Evolutionary conservation across 441 rosid genomes (phyloP).

Genomic region (Gossypium aridum): DNA sequence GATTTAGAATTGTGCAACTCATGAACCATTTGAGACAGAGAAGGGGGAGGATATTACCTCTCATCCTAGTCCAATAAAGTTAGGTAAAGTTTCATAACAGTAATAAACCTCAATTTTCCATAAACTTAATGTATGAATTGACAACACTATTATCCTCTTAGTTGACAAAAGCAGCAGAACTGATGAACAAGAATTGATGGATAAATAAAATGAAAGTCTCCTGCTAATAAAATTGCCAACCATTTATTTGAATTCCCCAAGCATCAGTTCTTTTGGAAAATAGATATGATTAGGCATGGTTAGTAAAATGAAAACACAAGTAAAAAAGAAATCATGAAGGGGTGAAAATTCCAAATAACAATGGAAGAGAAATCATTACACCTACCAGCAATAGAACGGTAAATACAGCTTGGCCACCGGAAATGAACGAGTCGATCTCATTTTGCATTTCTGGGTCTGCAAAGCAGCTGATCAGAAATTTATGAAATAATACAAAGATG

Average conservation of each 20-base stretch:
- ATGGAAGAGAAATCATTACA: not conserved
- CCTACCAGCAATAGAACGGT: constrained; percentile 64
- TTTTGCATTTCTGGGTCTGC: constrained; percentile 78
- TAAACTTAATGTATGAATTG: not conserved
- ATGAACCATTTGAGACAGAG: not conserved
- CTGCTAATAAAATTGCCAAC: not conserved
- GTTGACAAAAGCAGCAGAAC: not conserved
- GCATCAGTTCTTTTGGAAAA: not conserved
- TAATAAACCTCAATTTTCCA: not conserved
- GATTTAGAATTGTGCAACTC: not conserved
- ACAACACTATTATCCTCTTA: not conserved
- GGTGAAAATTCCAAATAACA: not conserved
- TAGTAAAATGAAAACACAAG: not conserved
- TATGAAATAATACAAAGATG: constrained; percentile 7
- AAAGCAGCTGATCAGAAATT: constrained; percentile 21
- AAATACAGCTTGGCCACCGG: constrained; percentile 66
- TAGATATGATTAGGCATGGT: not conserved
- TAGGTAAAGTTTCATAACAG: not conserved
- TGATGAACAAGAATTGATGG: not conserved
- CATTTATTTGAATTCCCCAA: not conserved
- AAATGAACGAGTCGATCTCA: constrained; percentile 49
- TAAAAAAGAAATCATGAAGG: not conserved
- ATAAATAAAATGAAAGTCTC: not conserved
- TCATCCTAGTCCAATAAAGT: not conserved
- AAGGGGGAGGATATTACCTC: not conserved